Conservation (phyloP, 2,329 filamentous ascomycete genomes). For the Trichoderma sp. region DNA sequence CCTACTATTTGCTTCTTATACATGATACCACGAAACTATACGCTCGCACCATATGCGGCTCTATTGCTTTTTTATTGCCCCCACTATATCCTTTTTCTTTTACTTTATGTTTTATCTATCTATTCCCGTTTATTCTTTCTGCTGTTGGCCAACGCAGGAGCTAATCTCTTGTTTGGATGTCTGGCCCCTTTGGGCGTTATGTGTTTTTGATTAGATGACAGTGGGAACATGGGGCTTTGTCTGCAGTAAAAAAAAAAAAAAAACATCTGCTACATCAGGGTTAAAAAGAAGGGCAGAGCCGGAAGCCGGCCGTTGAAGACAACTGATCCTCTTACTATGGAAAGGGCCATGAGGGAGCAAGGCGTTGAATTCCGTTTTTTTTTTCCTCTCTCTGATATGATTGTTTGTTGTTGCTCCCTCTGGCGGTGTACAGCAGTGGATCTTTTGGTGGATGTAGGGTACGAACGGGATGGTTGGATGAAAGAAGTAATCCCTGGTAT, state of each 20-base stretch:
- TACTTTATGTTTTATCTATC: background rate
- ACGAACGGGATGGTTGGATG: conserved; percentile 24
- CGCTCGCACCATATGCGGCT: conserved; percentile 27
- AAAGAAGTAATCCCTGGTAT: conserved; percentile 8
- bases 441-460: conserved; percentile 14
- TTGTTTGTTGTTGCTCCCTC: conserved; percentile 15
- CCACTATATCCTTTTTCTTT: conserved; percentile 10
- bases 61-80: conserved; percentile 17
- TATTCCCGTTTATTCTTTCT: conserved; percentile 3
- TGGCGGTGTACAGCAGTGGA: conserved; percentile 23
- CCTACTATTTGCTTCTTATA: conserved; percentile 33
- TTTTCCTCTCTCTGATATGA: background rate
- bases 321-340: conserved; percentile 6
- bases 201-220: conserved; percentile 13
- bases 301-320: conserved; percentile 1
- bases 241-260: no score
- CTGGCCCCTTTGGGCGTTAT: conserved; percentile 11
- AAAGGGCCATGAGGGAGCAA: conserved; percentile 13
- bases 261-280: conserved; percentile 1
- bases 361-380: conserved; percentile 12
- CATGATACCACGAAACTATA: conserved; percentile 43
- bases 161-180: conserved; percentile 18
- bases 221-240: background rate
- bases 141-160: conserved; percentile 1
- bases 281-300: conserved; percentile 2